These are phyloP conservation scores for Stromatinia cepivora DNA, from an alignment of 2,329 filamentous ascomycete genomes.

Conservation along the genomic window DNA sequence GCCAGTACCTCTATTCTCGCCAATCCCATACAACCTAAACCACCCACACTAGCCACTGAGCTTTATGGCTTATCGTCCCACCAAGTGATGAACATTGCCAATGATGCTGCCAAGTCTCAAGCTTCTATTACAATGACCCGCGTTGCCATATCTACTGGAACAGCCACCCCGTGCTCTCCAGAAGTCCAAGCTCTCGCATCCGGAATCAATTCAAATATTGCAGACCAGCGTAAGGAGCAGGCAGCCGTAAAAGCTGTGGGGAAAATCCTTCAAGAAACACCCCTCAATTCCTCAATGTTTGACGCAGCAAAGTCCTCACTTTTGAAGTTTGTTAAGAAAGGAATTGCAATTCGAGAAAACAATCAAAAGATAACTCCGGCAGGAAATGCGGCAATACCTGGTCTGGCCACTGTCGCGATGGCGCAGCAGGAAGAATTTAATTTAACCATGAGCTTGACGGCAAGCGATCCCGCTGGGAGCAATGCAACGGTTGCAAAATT, in stretches of 20 bases:
- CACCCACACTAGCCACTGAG: neutral
- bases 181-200: conserved; percentile 29
- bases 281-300: conserved; percentile 28
- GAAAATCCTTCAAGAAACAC: conserved; percentile 27
- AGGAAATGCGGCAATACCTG: conserved; percentile 30
- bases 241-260: conserved; percentile 29
- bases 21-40: neutral
- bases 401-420: conserved; percentile 31
- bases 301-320: conserved; percentile 26
- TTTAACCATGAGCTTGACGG: conserved; percentile 28
- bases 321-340: conserved; percentile 31
- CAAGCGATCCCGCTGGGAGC: conserved; percentile 16
- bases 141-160: conserved; percentile 14
- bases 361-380: conserved; percentile 34
- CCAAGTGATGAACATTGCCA: neutral
- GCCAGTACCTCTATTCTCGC: neutral
- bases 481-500: conserved; percentile 29
- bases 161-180: conserved; percentile 24
- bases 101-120: neutral
- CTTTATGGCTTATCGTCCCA: neutral
- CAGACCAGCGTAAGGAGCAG: conserved; percentile 32
- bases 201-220: conserved; percentile 33
- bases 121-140: neutral
- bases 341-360: conserved; percentile 32
- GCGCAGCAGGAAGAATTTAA: conserved; percentile 32